phyloP scores from a whole-genome alignment of 306 rosid genomes.

The Glycyrrhiza uralensis region DNA sequence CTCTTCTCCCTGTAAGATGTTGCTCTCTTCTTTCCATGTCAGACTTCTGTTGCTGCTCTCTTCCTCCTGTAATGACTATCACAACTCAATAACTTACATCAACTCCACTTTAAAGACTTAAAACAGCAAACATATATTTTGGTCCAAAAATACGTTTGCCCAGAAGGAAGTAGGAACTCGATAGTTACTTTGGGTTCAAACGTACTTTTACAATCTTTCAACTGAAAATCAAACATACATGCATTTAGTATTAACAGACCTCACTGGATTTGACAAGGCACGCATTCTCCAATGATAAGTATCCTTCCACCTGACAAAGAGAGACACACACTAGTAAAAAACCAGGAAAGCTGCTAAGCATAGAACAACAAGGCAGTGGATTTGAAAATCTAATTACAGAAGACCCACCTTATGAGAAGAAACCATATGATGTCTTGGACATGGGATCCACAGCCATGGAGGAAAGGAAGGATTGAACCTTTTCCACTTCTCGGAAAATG shows the following conservation, averaged over 20 bases:
- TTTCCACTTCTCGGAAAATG: constrained; percentile 61
- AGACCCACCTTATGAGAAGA: constrained; percentile 36
- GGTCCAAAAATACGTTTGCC: too few species aligned
- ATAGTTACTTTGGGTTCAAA: too few species aligned
- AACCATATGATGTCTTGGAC: constrained; percentile 35
- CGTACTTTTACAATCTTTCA: too few species aligned
- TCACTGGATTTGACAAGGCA: constrained; percentile 36
- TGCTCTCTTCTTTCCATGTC: constrained; percentile 29
- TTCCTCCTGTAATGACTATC: constrained; percentile 33
- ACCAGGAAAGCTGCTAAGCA: not conserved
- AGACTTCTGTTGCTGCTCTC: constrained; percentile 18
- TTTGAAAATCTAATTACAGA: not conserved
- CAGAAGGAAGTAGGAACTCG: too few species aligned
- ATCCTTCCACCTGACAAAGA: constrained; percentile 50
- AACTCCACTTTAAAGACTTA: not conserved
- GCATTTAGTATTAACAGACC: too few species aligned
- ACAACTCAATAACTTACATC: not conserved
- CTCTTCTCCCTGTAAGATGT: constrained; percentile 37
- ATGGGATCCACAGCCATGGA: constrained; percentile 67
- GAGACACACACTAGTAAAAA: not conserved
- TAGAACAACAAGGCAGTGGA: not conserved
- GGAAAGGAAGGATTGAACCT: constrained; percentile 42
- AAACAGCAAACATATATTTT: too few species aligned
- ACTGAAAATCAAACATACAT: too few species aligned
- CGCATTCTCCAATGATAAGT: constrained; percentile 61